Conservation (phyloP, 2,329 filamentous ascomycete genomes). For the Trichoderma sp. region DNA sequence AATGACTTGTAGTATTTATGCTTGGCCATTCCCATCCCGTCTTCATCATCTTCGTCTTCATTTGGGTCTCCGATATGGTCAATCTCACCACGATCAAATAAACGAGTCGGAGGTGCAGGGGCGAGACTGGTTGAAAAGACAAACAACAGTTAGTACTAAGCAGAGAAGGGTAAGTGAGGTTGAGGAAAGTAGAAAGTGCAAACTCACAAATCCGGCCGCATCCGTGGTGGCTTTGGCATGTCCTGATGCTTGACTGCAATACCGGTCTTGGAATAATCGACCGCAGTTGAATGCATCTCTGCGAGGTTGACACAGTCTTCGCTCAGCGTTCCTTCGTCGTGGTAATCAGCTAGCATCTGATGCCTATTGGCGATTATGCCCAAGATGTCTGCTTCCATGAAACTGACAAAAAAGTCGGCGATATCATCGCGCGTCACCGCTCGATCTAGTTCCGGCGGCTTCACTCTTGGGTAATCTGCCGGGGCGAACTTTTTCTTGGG, state of each 20-base stretch:
- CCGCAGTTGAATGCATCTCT: constrained; percentile 68
- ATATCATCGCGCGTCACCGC: constrained; percentile 68
- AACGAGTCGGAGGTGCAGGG: constrained; percentile 48
- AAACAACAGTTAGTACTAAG: background rate
- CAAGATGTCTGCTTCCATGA: constrained; percentile 70
- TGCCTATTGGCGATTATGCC: constrained; percentile 69
- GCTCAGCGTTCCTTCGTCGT: constrained; percentile 54
- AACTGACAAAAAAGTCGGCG: constrained; percentile 77
- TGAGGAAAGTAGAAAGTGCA: background rate
- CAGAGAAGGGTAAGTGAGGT: background rate
- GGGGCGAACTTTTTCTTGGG: constrained; percentile 52
- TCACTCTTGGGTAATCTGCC: constrained; percentile 69
- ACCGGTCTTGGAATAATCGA: constrained; percentile 78
- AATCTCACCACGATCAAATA: constrained; percentile 52
- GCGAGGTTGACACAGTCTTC: constrained; percentile 59
- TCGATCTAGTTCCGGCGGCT: constrained; percentile 62
- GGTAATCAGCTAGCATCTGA: constrained; percentile 65
- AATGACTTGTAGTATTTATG: constrained; percentile 67
- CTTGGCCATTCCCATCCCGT: constrained; percentile 49
- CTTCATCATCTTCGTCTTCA: constrained; percentile 45
- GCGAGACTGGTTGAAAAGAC: constrained; percentile 46
- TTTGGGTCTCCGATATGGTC: constrained; percentile 39
- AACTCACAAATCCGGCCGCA: constrained; percentile 60
- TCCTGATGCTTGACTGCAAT: constrained; percentile 55
- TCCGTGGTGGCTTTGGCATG: constrained; percentile 47